Percentiles rank a stretch among this genome's conserved stretches.
Evolutionary conservation across 495 filamentous ascomycete species (phyloP).

Genomic region (Viridothelium virens): DNA sequence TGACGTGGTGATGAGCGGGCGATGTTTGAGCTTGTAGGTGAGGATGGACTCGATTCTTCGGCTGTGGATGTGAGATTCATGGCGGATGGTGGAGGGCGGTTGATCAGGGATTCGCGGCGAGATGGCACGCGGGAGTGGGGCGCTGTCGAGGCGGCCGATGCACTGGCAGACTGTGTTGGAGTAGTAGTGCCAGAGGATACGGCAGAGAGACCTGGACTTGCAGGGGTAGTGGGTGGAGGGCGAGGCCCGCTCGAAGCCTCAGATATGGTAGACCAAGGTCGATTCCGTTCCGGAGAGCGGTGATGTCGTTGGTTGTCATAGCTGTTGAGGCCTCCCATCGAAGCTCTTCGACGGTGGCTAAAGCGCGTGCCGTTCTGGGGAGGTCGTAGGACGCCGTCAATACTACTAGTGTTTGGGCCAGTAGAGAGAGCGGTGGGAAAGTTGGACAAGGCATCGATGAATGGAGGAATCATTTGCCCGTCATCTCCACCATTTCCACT

Average conservation of each 20-base stretch:
- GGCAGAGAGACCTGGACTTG: constrained; percentile 52
- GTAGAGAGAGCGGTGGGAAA: constrained; percentile 34
- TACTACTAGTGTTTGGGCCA: constrained; percentile 25
- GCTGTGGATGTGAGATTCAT: constrained; percentile 22
- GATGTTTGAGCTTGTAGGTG: constrained; percentile 13
- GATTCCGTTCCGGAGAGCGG: constrained; percentile 34
- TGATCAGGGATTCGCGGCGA: constrained; percentile 26
- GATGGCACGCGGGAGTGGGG: constrained; percentile 19
- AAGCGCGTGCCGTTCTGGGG: constrained; percentile 43
- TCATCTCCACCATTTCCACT: constrained; percentile 43
- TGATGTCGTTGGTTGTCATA: constrained; percentile 47
- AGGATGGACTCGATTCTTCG: constrained; percentile 26
- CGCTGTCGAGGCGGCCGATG: constrained; percentile 42
- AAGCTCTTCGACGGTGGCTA: constrained; percentile 44
- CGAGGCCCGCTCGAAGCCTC: constrained; percentile 56
- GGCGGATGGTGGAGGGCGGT: constrained; percentile 21
- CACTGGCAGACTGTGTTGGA: constrained; percentile 38
- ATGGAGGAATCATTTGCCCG: constrained; percentile 44
- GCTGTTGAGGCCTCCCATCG: constrained; percentile 41
- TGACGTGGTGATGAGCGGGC: constrained; percentile 36
- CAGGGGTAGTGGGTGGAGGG: constrained; percentile 63
- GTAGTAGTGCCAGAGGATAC: constrained; percentile 52
- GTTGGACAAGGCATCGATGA: constrained; percentile 52
- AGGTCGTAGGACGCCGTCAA: constrained; percentile 34
- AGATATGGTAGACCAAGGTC: constrained; percentile 36